phyloP scores from a whole-genome alignment of 768 basidiomycete species.

The Tulasnella calospora region DNA sequence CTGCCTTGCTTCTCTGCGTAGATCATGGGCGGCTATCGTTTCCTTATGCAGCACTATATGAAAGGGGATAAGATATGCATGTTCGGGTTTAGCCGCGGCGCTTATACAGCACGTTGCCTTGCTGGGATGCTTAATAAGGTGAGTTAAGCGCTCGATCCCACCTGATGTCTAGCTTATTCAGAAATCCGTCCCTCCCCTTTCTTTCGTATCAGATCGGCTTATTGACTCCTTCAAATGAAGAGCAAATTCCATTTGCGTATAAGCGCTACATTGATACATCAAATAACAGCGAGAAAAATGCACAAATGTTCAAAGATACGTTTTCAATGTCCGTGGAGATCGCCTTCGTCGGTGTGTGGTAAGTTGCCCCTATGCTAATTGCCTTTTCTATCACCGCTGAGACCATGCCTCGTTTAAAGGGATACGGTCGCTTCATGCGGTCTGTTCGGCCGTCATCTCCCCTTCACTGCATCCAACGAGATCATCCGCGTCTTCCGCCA shows the following conservation, averaged over 20 bases:
- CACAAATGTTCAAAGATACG: slow-evolving; percentile 30
- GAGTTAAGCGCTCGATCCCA: not conserved
- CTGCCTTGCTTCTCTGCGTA: not conserved
- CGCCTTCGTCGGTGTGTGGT: slow-evolving; percentile 32
- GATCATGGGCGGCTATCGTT: slow-evolving; percentile 30
- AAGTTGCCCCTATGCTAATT: not conserved
- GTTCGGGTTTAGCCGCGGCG: slow-evolving; percentile 38
- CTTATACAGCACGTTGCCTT: slow-evolving; percentile 34
- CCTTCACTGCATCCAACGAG: slow-evolving; percentile 29
- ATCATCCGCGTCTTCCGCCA: slow-evolving; percentile 31
- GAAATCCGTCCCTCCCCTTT: too few relatives aligned
- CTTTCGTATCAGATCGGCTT: slow-evolving; percentile 30
- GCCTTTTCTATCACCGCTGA: not conserved
- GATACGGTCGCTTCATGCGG: slow-evolving; percentile 32
- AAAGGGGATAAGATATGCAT: slow-evolving; percentile 36
- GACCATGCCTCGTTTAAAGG: not conserved
- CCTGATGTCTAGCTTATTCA: not conserved
- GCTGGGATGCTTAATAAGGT: slow-evolving; percentile 35
- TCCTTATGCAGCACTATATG: slow-evolving; percentile 27
- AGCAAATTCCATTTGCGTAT: slow-evolving; percentile 31
- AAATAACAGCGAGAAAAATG: not conserved
- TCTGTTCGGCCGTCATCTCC: slow-evolving; percentile 30
- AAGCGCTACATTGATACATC: slow-evolving; percentile 23
- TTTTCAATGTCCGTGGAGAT: slow-evolving; percentile 30
- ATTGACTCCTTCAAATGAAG: slow-evolving; percentile 30